These are phyloP conservation scores for Mycena metata DNA, from an alignment of 768 basidiomycete species.

Conservation along the genomic window DNA sequence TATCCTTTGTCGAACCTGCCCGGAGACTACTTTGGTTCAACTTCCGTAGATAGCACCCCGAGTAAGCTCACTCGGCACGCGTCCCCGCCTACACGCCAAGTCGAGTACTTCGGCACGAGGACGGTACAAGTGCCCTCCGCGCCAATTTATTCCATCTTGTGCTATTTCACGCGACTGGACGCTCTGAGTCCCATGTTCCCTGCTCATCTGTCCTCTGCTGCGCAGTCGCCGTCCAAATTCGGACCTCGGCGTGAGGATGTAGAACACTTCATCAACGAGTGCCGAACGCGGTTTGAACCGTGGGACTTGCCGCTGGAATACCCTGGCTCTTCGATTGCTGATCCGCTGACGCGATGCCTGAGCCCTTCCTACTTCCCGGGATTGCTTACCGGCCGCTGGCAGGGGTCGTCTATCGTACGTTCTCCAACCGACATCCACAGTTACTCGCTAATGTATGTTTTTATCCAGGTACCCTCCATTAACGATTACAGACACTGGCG, in stretches of 20 bases:
- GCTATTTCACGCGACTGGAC: constrained; percentile 62
- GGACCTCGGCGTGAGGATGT: constrained; percentile 66
- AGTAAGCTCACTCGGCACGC: constrained; percentile 31
- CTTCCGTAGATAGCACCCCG: constrained; percentile 11
- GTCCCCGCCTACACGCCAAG: constrained; percentile 47
- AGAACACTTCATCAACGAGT: constrained; percentile 56
- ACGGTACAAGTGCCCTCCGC: constrained; percentile 56
- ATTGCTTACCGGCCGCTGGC: constrained; percentile 62
- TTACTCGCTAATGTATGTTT: constrained; percentile 12
- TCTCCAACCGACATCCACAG: not conserved
- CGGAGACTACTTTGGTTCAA: constrained; percentile 9
- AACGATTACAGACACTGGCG: constrained; percentile 57
- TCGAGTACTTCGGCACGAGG: constrained; percentile 60
- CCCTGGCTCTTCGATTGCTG: not conserved
- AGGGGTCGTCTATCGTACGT: constrained; percentile 63
- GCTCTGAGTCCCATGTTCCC: constrained; percentile 52
- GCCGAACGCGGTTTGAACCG: constrained; percentile 56
- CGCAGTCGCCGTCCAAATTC: constrained; percentile 50
- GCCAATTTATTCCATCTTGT: constrained; percentile 62
- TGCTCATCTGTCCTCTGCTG: constrained; percentile 48
- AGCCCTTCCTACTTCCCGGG: constrained; percentile 55
- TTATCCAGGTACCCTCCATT: constrained; percentile 52
- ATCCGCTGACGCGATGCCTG: constrained; percentile 16
- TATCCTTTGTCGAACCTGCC: constrained; percentile 31
- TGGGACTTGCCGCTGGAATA: constrained; percentile 37